Conservation (phyloP, 2,329 filamentous ascomycete species). For the Cryoendolithus antarcticus region DNA sequence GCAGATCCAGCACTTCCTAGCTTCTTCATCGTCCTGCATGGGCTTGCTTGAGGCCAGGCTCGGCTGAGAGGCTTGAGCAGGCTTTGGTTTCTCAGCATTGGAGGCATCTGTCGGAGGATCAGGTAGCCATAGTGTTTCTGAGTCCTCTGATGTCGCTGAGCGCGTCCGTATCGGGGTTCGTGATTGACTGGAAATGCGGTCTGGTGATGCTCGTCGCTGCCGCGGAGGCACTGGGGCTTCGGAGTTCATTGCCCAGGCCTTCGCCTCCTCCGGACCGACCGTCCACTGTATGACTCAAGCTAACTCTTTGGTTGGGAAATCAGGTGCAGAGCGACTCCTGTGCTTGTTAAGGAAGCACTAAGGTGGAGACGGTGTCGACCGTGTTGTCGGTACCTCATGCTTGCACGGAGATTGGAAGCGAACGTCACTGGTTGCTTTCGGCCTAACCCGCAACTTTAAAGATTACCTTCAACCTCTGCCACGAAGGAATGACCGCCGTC, state of each 20-base stretch:
- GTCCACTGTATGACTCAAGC: too few species aligned
- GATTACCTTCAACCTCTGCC: too few species aligned
- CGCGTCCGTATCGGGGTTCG: conserved; percentile 19
- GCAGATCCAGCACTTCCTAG: conserved; percentile 56
- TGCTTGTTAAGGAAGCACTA: too few species aligned
- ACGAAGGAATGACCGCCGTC: too few species aligned
- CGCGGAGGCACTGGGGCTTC: conserved; percentile 17
- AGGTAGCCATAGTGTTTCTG: conserved; percentile 34
- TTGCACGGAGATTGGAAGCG: too few species aligned
- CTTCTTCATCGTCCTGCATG: conserved; percentile 22
- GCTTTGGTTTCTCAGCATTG: not conserved
- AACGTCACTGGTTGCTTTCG: too few species aligned
- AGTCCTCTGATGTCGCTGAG: conserved; percentile 32
- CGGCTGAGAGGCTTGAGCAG: conserved; percentile 8
- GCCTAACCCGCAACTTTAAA: too few species aligned
- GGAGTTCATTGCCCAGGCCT: conserved; percentile 2
- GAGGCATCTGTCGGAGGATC: conserved; percentile 13
- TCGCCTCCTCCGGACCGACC: too few species aligned
- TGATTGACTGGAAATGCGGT: conserved; percentile 4
- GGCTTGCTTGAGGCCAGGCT: conserved; percentile 4
- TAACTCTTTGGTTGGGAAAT: too few species aligned
- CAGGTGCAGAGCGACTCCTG: too few species aligned
- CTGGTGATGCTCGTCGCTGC: conserved; percentile 21
- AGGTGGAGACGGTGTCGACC: too few species aligned
- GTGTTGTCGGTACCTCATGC: too few species aligned